These are phyloP conservation scores for Cryphonectria radicalis DNA, from an alignment of 2,329 filamentous ascomycete genomes.

Conservation along the genomic window DNA sequence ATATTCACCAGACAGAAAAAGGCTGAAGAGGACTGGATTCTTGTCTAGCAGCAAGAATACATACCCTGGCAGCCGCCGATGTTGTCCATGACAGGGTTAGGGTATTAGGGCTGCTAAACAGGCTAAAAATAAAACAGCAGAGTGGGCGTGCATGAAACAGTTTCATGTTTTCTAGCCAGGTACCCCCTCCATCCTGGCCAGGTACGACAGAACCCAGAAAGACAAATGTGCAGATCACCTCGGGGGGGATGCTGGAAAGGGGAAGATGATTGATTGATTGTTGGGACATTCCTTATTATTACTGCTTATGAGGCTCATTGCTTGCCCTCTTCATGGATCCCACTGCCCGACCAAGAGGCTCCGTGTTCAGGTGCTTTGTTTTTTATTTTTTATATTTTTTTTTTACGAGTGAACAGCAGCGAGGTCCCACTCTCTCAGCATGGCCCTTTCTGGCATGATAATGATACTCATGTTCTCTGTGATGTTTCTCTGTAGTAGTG, in stretches of 20 bases:
- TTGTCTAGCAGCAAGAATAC: too few relatives aligned
- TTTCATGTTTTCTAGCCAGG: not conserved
- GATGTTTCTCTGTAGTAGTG: not conserved
- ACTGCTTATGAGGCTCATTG: not conserved
- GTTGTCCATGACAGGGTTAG: not conserved
- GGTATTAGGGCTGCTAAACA: not conserved
- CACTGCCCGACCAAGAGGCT: too few relatives aligned
- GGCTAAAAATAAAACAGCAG: not conserved
- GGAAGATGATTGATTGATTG: not conserved
- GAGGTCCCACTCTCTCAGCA: not conserved
- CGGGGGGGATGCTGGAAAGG: not conserved
- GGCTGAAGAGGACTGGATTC: too few relatives aligned
- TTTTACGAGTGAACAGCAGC: not conserved
- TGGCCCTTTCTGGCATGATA: too few relatives aligned
- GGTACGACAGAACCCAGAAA: not conserved
- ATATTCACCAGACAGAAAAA: too few relatives aligned
- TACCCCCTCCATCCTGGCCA: not conserved
- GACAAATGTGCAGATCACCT: not conserved
- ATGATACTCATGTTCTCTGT: not conserved
- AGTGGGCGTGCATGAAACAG: not conserved
- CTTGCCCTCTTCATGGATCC: too few relatives aligned
- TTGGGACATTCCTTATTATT: not conserved
- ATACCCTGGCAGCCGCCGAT: not conserved
- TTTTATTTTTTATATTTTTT: too few relatives aligned
- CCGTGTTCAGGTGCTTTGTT: not conserved